Evolutionary conservation across 208 protist genomes (phyloP), one percentile per base, ranked within the genome.

Genomic region (Endotrypanum monterogeii): DNA sequence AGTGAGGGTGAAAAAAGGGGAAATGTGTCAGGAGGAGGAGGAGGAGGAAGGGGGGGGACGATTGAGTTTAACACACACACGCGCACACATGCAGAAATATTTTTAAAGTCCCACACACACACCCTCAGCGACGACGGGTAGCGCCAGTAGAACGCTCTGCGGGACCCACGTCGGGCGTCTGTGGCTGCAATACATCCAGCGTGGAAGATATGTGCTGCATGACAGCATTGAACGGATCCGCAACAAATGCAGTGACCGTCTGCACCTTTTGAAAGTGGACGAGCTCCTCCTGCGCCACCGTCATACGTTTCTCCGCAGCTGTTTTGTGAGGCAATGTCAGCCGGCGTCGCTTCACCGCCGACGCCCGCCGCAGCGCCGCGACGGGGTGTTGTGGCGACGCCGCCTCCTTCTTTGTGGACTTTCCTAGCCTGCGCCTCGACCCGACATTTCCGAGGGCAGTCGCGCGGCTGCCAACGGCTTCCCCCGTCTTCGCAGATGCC

Each of bases 151-250:
- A 5, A 30, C 67, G 71, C 50, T 72, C 37, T 2, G 65, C 65
- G 0, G 83, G 78, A 5, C 91, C 91, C 5, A 94, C 79, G 68
- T 94, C 89, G 0, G 85, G 76, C n/a, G 91, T 96, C 69, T 88
- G 86, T 41, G 91, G 89, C 72, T 92, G 80, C 69, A 96, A 71
- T 20, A 70, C 85, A 30, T 87, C 68, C 91, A 94, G 93, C 11
- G 84, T 87, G 25, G 61, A 54, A 20, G 67, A 78, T 16, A 96
- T 71, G 68, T 96, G 91, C 68, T 84, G 78, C 67, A 79, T 58
- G 39, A 96, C 83, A 0, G 86, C 82, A 28, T 73, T 73, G 60
- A 94, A 93, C 1, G 91, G 91, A 65, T 96, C 80, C 0, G 35
- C 79, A 12, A 76, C 41, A 75, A 92, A 96, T 12, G 74, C 76